A percentile compares a stretch with the other conserved stretches of the same genome.
These are phyloP conservation scores for Neoboletus brunneissimus DNA, from an alignment of 768 basidiomycete genomes.

Conservation along the genomic window DNA sequence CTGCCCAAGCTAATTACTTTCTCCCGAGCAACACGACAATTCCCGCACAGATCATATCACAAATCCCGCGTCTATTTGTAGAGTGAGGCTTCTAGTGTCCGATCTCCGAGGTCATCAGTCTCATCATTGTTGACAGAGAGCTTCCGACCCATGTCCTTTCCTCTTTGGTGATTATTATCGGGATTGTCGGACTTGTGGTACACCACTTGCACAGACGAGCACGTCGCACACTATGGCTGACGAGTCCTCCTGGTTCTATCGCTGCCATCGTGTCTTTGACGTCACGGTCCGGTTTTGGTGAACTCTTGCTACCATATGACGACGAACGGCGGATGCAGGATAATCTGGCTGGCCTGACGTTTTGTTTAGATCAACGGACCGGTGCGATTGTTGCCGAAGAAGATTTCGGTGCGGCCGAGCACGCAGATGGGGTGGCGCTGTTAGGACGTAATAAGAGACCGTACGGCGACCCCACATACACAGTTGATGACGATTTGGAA, in stretches of 20 bases:
- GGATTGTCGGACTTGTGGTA: constrained; percentile 44
- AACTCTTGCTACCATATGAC: constrained; percentile 60
- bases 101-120: neutral
- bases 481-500: constrained; percentile 5
- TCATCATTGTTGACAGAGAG: constrained; percentile 36
- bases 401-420: constrained; percentile 13
- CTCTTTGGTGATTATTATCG: constrained; percentile 45
- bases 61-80: constrained; percentile 51
- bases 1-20: constrained; percentile 62
- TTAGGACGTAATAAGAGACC: constrained; percentile 8
- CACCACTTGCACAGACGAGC: constrained; percentile 47
- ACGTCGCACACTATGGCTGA: constrained; percentile 49
- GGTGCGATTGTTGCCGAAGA: constrained; percentile 64
- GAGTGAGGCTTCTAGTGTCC: constrained; percentile 42
- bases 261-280: constrained; percentile 56
- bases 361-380: constrained; percentile 54
- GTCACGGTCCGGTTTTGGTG: constrained; percentile 58
- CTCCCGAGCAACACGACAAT: constrained; percentile 38
- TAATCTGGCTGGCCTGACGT: constrained; percentile 50
- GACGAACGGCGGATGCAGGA: constrained; percentile 40
- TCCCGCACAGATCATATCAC: constrained; percentile 38
- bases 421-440: constrained; percentile 15
- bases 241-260: constrained; percentile 58
- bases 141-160: constrained; percentile 54
- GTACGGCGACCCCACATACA: neutral